Conservation (phyloP, 164 flowering plant genomes). For the Chimonanthus praecox region DNA sequence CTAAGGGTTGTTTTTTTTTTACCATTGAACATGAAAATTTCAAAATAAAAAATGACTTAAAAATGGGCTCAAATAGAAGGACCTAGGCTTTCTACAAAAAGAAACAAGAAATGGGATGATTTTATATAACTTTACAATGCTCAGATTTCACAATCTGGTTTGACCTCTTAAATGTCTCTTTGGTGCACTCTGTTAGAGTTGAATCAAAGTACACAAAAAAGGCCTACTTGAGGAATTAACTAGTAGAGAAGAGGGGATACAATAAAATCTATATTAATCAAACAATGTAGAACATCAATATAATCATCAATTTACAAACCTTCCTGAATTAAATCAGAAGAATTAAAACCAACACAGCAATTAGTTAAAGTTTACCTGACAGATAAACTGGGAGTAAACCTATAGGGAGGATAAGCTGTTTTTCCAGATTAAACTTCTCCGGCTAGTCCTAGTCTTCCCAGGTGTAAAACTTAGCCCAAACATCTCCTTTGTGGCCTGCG, state of each 20-base stretch:
- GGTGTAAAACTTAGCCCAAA: conserved; percentile 88
- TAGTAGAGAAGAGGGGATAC: too few relatives aligned
- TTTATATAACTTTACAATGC: too few relatives aligned
- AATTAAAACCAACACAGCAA: neutral
- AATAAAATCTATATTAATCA: neutral
- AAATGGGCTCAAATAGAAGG: neutral
- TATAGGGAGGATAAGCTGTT: neutral
- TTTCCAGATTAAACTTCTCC: conserved; percentile 18
- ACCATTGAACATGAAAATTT: too few relatives aligned
- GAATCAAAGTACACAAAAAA: too few relatives aligned
- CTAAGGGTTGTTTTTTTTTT: neutral
- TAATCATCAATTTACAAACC: neutral
- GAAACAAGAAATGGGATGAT: too few relatives aligned
- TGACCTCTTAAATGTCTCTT: neutral
- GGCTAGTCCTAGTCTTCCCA: conserved; percentile 18
- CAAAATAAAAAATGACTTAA: too few relatives aligned
- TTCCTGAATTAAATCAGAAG: neutral
- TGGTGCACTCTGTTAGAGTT: neutral
- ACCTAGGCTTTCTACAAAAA: neutral
- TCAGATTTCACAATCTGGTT: neutral
- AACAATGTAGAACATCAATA: neutral
- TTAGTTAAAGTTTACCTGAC: neutral
- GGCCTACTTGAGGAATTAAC: too few relatives aligned
- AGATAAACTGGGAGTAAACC: too few relatives aligned
- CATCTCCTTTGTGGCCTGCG: conserved; percentile 70